Base-by-base conservation (phyloP, 495 filamentous ascomycete genomes). In the Haplographium delicatum region DNA sequence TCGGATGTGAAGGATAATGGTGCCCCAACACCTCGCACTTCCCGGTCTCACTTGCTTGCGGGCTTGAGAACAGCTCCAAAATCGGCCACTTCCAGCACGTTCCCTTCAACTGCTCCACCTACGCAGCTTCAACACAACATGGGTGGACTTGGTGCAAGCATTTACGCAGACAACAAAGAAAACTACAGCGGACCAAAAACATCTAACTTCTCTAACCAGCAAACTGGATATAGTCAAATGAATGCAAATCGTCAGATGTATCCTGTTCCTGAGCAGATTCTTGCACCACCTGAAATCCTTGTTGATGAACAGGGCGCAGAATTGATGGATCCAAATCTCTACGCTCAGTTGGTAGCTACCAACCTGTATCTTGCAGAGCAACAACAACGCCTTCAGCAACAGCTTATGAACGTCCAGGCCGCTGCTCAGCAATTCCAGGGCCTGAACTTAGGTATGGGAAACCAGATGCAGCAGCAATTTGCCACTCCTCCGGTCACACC, bases 61-160 rank as follows among this genome's bases (percentile, higher is more conserved):
- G 90, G 91, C 34, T 75, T 99, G 46, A 82, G 93, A 59, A 99
- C 93, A 56, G 88, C 88, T 28, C 94, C 93, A 23, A 95, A 91
- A 68, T 89, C 90, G 34, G 85, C 87, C 20, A 75, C 74, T 9
- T 74, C 68, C n/a, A 59, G 69, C 24, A 81, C 73, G 25, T 81
- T 86, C 55, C 81, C 86, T 53, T 80, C 80, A 20, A 79, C 82
- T 33, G 86, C 80, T 56, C 78, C 73, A 51, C 76, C 66, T 60
- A 69, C 79, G 33, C 72, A 59, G 24, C 48, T 60, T 3, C 53
- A 60, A 22, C 60, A 63, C 48, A 57, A 53, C 45, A 52, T 23
- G 33, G n/a, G n/a, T n/a, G 61, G 61, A 22, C 73, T 72, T 61
- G 58, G 62, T 41, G 61, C 65, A 45, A 72, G 70, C 58, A 69